Evolutionary conservation across 179 eudicot genomes (phyloP).

Genomic region (Silene vulgaris): DNA sequence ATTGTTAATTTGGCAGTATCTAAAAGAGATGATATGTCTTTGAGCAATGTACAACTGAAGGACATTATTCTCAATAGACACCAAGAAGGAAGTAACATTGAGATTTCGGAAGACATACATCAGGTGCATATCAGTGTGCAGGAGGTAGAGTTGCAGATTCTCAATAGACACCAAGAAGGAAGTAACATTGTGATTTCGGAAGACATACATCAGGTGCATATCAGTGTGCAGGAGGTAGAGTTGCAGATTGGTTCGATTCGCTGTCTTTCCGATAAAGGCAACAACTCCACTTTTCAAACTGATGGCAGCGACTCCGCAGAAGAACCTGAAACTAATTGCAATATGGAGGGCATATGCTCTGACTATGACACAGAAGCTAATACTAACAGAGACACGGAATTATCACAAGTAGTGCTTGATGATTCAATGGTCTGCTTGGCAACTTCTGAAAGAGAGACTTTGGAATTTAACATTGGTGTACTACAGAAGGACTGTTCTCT

Average conservation of each 20-base stretch:
- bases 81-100: constrained; percentile 18
- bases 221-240: constrained; percentile 18
- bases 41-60: constrained; percentile 8
- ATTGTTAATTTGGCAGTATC: constrained; percentile 16
- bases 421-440: constrained; percentile 16
- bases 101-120: constrained; percentile 18
- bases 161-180: constrained; percentile 16
- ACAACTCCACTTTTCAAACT: constrained; percentile 17
- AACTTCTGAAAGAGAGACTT: constrained; percentile 14
- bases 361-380: constrained; percentile 17
- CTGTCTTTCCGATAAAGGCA: neutral
- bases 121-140: constrained; percentile 12
- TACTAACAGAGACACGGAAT: constrained; percentile 14
- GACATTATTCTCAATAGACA: constrained; percentile 16
- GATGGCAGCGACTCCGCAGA: neutral
- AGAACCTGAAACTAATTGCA: neutral
- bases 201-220: constrained; percentile 19
- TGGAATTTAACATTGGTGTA: neutral
- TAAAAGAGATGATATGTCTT: constrained; percentile 19
- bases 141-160: constrained; percentile 20
- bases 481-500: constrained; percentile 11
- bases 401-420: constrained; percentile 18
- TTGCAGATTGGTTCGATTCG: constrained; percentile 18
- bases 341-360: neutral
- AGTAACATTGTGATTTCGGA: constrained; percentile 14